phyloP scores from a whole-genome alignment of 208 protist genomes.

The Trypanosoma brucei region DNA sequence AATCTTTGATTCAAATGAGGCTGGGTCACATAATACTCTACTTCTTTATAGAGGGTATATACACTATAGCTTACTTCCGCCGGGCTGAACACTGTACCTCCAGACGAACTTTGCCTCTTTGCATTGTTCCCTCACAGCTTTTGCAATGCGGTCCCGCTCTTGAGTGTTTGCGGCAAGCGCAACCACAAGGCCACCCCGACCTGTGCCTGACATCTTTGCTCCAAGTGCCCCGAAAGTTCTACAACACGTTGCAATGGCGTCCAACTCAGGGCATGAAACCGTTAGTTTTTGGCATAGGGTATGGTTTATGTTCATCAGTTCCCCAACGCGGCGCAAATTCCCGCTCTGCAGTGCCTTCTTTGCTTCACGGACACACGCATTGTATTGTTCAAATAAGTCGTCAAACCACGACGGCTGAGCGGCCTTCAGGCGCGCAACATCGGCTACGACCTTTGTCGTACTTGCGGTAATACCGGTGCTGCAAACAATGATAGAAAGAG shows the following conservation, averaged over 20 bases:
- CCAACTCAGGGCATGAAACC: conserved; percentile 64
- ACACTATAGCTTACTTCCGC: conserved; percentile 20
- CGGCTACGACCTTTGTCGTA: conserved; percentile 60
- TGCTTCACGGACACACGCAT: conserved; percentile 29
- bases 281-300: conserved; percentile 52
- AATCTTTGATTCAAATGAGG: neutral
- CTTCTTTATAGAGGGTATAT: conserved; percentile 4
- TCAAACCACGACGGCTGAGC: conserved; percentile 39
- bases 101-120: conserved; percentile 63
- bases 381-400: conserved; percentile 39
- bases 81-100: conserved; percentile 27
- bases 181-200: conserved; percentile 72
- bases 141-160: conserved; percentile 39
- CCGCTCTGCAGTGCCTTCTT: conserved; percentile 39
- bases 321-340: conserved; percentile 32
- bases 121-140: conserved; percentile 35
- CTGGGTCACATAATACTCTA: neutral
- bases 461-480: conserved; percentile 81
- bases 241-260: conserved; percentile 53
- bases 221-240: conserved; percentile 49
- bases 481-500: conserved; percentile 73
- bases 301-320: conserved; percentile 69
- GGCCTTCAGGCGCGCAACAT: conserved; percentile 49
- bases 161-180: conserved; percentile 30
- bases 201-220: conserved; percentile 79